Evolutionary conservation across 768 basidiomycete species (phyloP).

Genomic region (Phaeolepiota aurea): DNA sequence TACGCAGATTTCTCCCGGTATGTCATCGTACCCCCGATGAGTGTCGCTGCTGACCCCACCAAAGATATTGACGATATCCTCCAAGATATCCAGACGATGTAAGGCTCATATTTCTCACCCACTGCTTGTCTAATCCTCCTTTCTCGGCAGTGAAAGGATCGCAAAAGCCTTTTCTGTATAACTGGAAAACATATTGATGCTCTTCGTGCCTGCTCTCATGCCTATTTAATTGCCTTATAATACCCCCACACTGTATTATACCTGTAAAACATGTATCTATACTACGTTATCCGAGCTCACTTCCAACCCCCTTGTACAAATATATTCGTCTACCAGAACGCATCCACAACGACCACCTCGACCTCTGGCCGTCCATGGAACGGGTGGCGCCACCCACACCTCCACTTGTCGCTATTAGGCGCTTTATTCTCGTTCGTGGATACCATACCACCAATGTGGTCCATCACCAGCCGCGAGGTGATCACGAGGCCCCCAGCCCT

Average conservation of each 20-base stretch:
- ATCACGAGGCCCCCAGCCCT: slow-evolving; percentile 23
- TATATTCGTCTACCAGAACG: not conserved
- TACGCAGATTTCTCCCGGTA: too few relatives aligned
- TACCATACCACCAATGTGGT: slow-evolving; percentile 29
- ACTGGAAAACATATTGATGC: too few relatives aligned
- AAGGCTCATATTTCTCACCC: slow-evolving; percentile 1
- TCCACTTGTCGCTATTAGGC: slow-evolving; percentile 25
- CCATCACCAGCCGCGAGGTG: slow-evolving; percentile 31
- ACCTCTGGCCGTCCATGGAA: slow-evolving; percentile 30
- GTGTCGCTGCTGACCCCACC: too few relatives aligned
- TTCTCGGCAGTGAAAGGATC: slow-evolving; percentile 20
- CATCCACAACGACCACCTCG: slow-evolving; percentile 21
- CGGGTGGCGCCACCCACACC: slow-evolving; percentile 37
- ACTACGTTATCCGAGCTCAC: too few relatives aligned
- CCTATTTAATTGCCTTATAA: too few relatives aligned
- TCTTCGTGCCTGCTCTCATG: too few relatives aligned
- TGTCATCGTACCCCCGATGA: too few relatives aligned
- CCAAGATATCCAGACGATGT: slow-evolving; percentile 2
- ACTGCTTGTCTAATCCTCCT: too few relatives aligned
- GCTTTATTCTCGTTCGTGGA: slow-evolving; percentile 23
- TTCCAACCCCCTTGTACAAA: not conserved
- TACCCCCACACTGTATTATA: too few relatives aligned
- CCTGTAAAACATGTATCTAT: not conserved
- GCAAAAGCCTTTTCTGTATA: slow-evolving; percentile 20
- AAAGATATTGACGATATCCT: too few relatives aligned